Evolutionary conservation across 225 moss, liverwort and hornwort genomes (phyloP).

Genomic region (Rhytidiadelphus loreus): DNA sequence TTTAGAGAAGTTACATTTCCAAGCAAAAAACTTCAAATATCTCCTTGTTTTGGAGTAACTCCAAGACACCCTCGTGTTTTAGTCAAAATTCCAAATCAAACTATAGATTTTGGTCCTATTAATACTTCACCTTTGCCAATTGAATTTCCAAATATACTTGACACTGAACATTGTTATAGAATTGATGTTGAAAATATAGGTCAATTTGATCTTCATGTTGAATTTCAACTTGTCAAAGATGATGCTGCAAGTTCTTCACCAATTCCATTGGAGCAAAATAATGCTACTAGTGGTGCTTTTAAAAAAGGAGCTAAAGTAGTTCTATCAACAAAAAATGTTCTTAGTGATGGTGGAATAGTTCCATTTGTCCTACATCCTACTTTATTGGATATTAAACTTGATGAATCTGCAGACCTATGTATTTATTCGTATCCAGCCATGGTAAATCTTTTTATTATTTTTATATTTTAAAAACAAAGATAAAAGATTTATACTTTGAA

Average conservation of each 20-base stretch:
- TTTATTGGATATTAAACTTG: constrained; percentile 47
- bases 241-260: not conserved
- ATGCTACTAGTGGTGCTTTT: not conserved
- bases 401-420: constrained; percentile 31
- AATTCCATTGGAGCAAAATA: not conserved
- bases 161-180: constrained; percentile 63
- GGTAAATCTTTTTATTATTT: not conserved
- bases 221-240: constrained; percentile 52
- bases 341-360: not conserved
- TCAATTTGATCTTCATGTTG: constrained; percentile 68
- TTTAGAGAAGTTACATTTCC: constrained; percentile 49
- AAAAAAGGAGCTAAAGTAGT: not conserved
- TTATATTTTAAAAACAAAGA: no score
- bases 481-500: not conserved
- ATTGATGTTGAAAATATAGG: constrained; percentile 61
- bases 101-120: constrained; percentile 67
- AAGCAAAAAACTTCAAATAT: constrained; percentile 19
- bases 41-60: constrained; percentile 41
- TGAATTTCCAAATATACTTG: constrained; percentile 44
- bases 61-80: constrained; percentile 29
- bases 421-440: constrained; percentile 55
- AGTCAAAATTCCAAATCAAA: constrained; percentile 34
- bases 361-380: constrained; percentile 45
- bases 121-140: constrained; percentile 35
- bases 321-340: not conserved